phyloP scores from a whole-genome alignment of 768 basidiomycete species.

The Pleurotus salmoneostramineus region DNA sequence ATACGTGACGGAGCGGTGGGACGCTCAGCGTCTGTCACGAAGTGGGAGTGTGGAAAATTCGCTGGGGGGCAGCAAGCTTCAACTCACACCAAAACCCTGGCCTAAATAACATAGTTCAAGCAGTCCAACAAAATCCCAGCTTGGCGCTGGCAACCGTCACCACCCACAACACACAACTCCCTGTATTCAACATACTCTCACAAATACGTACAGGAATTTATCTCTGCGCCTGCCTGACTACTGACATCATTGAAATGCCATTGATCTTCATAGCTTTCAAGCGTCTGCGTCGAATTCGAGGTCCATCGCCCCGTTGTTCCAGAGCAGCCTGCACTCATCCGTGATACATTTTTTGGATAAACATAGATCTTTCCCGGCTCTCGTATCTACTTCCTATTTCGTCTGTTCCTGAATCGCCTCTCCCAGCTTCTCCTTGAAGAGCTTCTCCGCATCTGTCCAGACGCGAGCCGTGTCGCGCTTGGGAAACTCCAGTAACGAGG shows the following conservation, averaged over 20 bases:
- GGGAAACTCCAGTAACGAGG: conserved; percentile 81
- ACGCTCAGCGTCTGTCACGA: conserved; percentile 9
- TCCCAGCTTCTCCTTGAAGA: conserved; percentile 61
- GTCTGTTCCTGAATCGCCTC: conserved; percentile 39
- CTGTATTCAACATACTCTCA: too few relatives aligned
- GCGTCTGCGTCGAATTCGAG: too few relatives aligned
- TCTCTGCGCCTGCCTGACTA: too few relatives aligned
- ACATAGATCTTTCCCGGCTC: background rate
- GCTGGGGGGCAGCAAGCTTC: conserved; percentile 8
- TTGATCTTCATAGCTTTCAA: too few relatives aligned
- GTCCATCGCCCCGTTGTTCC: too few relatives aligned
- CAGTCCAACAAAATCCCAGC: background rate
- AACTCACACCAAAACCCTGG: background rate
- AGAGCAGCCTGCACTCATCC: background rate
- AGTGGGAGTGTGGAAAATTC: conserved; percentile 15
- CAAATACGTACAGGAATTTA: too few relatives aligned
- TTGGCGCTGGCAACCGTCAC: conserved; percentile 6
- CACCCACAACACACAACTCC: background rate
- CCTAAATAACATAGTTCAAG: background rate
- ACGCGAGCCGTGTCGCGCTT: conserved; percentile 62
- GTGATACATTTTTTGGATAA: background rate
- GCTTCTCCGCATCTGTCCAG: conserved; percentile 83
- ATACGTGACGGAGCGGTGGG: conserved; percentile 20
- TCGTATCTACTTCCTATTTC: conserved; percentile 15
- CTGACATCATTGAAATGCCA: too few relatives aligned